phyloP scores from a whole-genome alignment of 1,139 yeast species.

The Suhomyces chickasaworum region DNA sequence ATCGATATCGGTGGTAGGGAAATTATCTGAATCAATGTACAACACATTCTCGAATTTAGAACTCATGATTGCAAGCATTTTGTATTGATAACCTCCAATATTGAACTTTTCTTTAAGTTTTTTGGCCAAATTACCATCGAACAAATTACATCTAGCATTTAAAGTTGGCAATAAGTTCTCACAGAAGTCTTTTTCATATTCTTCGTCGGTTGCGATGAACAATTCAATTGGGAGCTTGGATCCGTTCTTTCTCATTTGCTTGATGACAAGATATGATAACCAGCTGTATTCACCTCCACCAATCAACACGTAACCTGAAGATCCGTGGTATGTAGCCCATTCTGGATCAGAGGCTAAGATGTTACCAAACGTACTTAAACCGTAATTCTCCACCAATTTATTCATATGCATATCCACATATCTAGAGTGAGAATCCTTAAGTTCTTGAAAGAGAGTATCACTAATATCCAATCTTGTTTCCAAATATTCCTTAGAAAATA shows the following conservation, averaged over 20 bases:
- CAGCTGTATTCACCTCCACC: constrained; percentile 51
- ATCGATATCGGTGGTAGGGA: constrained; percentile 59
- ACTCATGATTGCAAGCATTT: constrained; percentile 59
- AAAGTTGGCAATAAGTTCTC: constrained; percentile 49
- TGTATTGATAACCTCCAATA: constrained; percentile 62
- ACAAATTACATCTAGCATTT: constrained; percentile 58
- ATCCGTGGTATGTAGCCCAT: constrained; percentile 39
- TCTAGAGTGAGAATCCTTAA: constrained; percentile 36
- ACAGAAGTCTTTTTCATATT: constrained; percentile 55
- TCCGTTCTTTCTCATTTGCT: constrained; percentile 44
- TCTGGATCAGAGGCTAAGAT: constrained; percentile 35
- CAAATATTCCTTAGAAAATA: constrained; percentile 42
- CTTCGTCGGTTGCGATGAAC: constrained; percentile 54
- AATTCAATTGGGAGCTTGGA: constrained; percentile 45
- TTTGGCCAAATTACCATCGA: constrained; percentile 34
- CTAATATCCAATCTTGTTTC: constrained; percentile 44
- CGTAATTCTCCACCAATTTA: constrained; percentile 31
- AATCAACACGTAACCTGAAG: constrained; percentile 44
- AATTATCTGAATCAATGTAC: constrained; percentile 69
- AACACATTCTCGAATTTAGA: constrained; percentile 61
- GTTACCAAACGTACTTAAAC: constrained; percentile 43
- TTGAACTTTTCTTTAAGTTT: constrained; percentile 32
- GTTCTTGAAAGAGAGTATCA: constrained; percentile 30
- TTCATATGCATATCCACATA: constrained; percentile 36
- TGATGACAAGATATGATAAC: constrained; percentile 47